Evolutionary conservation across 345 rosid genomes (phyloP), one percentile per base, ranked within the genome.

Genomic region (Durio zibethinus): DNA sequence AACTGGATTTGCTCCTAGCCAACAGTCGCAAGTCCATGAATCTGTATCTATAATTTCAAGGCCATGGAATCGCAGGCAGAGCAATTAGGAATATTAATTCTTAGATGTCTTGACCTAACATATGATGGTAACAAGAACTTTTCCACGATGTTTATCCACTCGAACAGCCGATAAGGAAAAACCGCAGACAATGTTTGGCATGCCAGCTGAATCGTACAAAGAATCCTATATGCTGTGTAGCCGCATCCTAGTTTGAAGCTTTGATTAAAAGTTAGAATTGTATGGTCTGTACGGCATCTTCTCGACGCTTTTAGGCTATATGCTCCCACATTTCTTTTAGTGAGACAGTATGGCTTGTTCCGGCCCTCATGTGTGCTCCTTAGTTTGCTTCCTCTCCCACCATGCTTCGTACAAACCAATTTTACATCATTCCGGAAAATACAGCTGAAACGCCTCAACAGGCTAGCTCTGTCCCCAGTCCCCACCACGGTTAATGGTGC

Each of bases 351-450:
- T 10, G 20, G 68, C 68, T 6, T n/a, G n/a, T 38, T 42, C 42
- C 16, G 4, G 48, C n/a, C 65, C 61, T 65, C 79, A 74, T 38
- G 65, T 69, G 72, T 67, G 38, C 7, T 53, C 47, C 31, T 61
- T 36, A 9, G 14, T 10, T 68, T 68, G 53, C n/a, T 70, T 71
- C 57, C 60, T 64, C 43, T 31, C 43, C 52, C 25, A 60, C 52
- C 61, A 60, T 56, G 52, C 62, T 40, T 47, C 21, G 14, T 36
- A 40, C 63, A 50, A 71, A 64, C 20, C 63, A 72, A 42, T 10
- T 63, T 73, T 38, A 76, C 78, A 59, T 72, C 67, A 56, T 25
- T 63, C 71, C 72, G 16, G 70, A 64, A 47, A 60, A 57, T 75
- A 43, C 35, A 10, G 64, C 56, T 36, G 36, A 33, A 64, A 76